Percentiles rank a stretch among this genome's conserved stretches.
Conservation (phyloP, 768 basidiomycete genomes). For the Lactarius psammicola region DNA sequence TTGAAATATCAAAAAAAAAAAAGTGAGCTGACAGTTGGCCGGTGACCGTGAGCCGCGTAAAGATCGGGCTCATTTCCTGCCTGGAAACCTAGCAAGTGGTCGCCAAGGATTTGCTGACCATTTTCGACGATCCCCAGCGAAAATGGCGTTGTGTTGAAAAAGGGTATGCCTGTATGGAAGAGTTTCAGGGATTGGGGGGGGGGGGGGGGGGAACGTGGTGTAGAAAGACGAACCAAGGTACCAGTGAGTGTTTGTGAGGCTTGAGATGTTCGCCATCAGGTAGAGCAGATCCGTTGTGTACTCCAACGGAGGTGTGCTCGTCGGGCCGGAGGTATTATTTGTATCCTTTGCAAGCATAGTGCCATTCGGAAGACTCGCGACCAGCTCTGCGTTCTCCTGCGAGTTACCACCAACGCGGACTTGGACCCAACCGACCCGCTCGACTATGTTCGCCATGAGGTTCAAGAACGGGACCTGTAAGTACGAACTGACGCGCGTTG, state of each 20-base stretch:
- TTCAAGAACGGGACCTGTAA: constrained; percentile 70
- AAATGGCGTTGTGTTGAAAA: constrained; percentile 59
- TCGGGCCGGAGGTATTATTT: constrained; percentile 44
- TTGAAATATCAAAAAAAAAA: background rate
- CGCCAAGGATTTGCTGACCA: constrained; percentile 60
- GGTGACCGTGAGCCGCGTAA: constrained; percentile 40
- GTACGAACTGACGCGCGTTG: constrained; percentile 40
- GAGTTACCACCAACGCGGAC: constrained; percentile 79
- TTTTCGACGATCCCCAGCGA: constrained; percentile 53
- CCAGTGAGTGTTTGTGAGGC: constrained; percentile 60
- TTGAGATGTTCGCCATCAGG: constrained; percentile 58
- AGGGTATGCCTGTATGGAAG: constrained; percentile 49
- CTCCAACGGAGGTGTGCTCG: constrained; percentile 64
- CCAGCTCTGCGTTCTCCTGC: constrained; percentile 61
- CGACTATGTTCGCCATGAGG: constrained; percentile 64
- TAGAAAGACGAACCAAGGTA: constrained; percentile 45
- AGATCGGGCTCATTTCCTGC: constrained; percentile 82
- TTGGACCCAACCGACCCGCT: constrained; percentile 58
- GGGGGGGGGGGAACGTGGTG: background rate
- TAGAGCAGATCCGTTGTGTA: constrained; percentile 67
- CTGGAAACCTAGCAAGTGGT: constrained; percentile 61
- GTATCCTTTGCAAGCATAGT: constrained; percentile 54
- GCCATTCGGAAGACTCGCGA: constrained; percentile 48
- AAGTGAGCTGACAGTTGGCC: constrained; percentile 19
- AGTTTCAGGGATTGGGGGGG: background rate